Evolutionary conservation across 2,329 filamentous ascomycete species (phyloP), one percentile per base, ranked within the genome.

Genomic region (Colletotrichum sp.): DNA sequence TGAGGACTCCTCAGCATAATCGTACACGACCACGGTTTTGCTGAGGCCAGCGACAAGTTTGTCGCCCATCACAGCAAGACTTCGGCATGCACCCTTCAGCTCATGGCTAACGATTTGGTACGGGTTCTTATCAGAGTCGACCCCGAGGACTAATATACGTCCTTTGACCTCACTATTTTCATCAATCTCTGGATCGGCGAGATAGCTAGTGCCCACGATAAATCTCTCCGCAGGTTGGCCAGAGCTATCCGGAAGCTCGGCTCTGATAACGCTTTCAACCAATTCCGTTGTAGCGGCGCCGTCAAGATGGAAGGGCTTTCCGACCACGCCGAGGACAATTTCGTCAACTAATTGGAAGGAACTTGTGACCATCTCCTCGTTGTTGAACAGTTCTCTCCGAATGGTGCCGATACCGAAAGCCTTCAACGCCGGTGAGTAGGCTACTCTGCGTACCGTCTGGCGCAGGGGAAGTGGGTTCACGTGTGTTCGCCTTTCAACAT

Each of bases 281-380:
- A 99, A 87, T 84, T 99, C 97, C 4, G 87, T 79, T 3, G 85
- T 83, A 3, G 84, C 83, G 1, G 85, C 85, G 13, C 73, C 74
- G 13, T 89, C 85, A 16, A 99, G 85, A 8, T 90, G 83, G 77
- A 94, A 93, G 0, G 93, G 91, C 79, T 94, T 85, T 2, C 92
- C 95, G 1, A 98, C 88, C 67, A 94, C 91, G 76, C 94, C 92
- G 83, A 99, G 98, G 21, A 95, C 88, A 38, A 98, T 92, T 81
- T 99, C 97, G 80, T 99, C 96, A 1, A 98, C 96, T 2, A 99
- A 90, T 80, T 94, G 94, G 81, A 99, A 94, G n/a, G 93, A 93
- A 80, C 94, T 96, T 12, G 91, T 90, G 15, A 98, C 90, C 5
- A 93, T 85, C 83, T 99, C 97, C 78, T 92, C 92, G 16, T 94